phyloP scores from a whole-genome alignment of 306 rosid species.

The Pyrus pyrifolia region DNA sequence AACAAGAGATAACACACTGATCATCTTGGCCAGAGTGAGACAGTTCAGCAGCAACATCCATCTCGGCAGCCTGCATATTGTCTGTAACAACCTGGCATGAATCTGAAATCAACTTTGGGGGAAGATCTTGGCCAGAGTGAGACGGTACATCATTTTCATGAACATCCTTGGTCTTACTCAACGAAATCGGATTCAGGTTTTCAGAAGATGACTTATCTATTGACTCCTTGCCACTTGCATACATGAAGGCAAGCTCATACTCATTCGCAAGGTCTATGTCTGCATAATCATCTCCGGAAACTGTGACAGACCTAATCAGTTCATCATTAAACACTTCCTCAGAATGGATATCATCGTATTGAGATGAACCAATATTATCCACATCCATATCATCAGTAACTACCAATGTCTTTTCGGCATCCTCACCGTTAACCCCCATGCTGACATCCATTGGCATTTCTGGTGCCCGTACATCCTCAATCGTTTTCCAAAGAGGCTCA shows the following conservation, averaged over 20 bases:
- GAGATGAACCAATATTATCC: conserved; percentile 6
- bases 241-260: conserved; percentile 24
- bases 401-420: conserved; percentile 3
- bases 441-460: conserved; percentile 36
- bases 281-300: conserved; percentile 19
- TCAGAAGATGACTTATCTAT: conserved; percentile 27
- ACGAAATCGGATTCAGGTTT: conserved; percentile 26
- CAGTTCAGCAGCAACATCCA: conserved; percentile 18
- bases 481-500: conserved; percentile 46
- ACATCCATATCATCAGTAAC: conserved; percentile 22
- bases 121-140: too few relatives aligned
- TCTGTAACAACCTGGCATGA: conserved; percentile 14
- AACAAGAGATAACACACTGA: conserved; percentile 12
- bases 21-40: conserved; percentile 22
- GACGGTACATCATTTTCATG: conserved; percentile 19
- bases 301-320: conserved; percentile 17
- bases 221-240: conserved; percentile 35
- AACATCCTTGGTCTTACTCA: conserved; percentile 39
- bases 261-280: conserved; percentile 29
- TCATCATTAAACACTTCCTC: conserved; percentile 9
- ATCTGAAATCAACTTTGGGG: conserved; percentile 22
- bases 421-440: conserved; percentile 15
- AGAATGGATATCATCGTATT: not conserved
- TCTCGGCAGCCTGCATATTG: conserved; percentile 5
- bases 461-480: conserved; percentile 50